These are phyloP conservation scores for Aotearoamyces nothofagi DNA, from an alignment of 2,329 filamentous ascomycete species.

Conservation along the genomic window DNA sequence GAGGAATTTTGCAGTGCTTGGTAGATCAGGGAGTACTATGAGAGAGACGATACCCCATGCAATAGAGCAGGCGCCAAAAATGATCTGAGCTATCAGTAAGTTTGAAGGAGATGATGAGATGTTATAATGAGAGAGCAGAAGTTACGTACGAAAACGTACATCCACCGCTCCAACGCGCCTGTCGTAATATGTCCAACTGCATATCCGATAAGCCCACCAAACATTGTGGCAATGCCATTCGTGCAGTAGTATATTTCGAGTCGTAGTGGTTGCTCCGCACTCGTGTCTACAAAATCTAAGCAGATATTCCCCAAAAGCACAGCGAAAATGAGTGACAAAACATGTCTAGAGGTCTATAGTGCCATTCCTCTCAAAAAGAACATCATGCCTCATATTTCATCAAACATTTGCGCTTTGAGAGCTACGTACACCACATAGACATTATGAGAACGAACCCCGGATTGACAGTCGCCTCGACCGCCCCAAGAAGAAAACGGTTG, in stretches of 20 bases:
- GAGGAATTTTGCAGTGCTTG: slow-evolving; percentile 46
- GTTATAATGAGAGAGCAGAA: no score
- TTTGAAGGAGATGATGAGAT: no score
- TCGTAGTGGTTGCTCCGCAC: slow-evolving; percentile 32
- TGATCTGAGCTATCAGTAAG: no score
- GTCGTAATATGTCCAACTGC: slow-evolving; percentile 42
- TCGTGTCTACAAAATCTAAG: no score
- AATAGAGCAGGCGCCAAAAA: slow-evolving; percentile 39
- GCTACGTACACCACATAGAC: slow-evolving; percentile 27
- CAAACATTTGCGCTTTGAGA: no score
- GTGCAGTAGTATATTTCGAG: slow-evolving; percentile 39
- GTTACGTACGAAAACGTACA: slow-evolving; percentile 43
- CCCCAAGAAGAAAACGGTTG: slow-evolving; percentile 48
- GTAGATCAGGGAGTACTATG: slow-evolving; percentile 44
- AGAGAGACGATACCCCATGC: slow-evolving; percentile 38
- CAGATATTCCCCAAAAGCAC: no score
- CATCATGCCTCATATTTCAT: no score
- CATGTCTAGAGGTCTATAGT: no score
- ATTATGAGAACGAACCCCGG: slow-evolving; percentile 34
- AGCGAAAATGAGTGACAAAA: no score
- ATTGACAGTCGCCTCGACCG: slow-evolving; percentile 49
- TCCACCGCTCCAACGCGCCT: slow-evolving; percentile 31
- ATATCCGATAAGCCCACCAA: slow-evolving; percentile 29
- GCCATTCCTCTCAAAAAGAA: no score
- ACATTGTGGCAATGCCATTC: slow-evolving; percentile 44